These are phyloP conservation scores for Mentha longifolia DNA, from an alignment of 257 asterid genomes.

Conservation along the genomic window DNA sequence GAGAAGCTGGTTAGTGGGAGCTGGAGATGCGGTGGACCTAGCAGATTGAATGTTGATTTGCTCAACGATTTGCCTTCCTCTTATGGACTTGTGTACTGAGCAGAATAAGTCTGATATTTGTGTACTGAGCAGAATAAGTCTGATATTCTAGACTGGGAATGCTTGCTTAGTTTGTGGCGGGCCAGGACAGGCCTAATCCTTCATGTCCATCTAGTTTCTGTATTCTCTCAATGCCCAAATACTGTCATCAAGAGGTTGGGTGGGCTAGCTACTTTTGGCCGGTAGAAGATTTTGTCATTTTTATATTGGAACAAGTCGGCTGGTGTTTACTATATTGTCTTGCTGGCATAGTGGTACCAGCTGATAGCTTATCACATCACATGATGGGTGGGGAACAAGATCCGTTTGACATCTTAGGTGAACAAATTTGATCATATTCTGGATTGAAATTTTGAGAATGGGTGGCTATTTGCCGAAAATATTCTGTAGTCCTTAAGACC, in stretches of 20 bases:
- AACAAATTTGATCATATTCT: conserved; percentile 27
- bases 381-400: conserved; percentile 39
- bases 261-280: conserved; percentile 36
- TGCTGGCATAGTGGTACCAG: conserved; percentile 33
- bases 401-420: conserved; percentile 37
- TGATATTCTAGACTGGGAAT: conserved; percentile 36
- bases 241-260: conserved; percentile 38
- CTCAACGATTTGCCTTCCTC: conserved; percentile 35
- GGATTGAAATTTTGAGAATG: conserved; percentile 30
- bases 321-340: conserved; percentile 33
- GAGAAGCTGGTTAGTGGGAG: conserved; percentile 57
- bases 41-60: conserved; percentile 47
- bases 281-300: conserved; percentile 32
- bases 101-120: conserved; percentile 37
- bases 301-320: conserved; percentile 32
- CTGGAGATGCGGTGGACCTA: conserved; percentile 51
- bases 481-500: conserved; percentile 32
- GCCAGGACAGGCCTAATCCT: conserved; percentile 32
- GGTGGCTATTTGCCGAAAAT: conserved; percentile 31
- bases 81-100: conserved; percentile 29
- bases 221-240: conserved; percentile 31
- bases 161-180: conserved; percentile 36
- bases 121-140: conserved; percentile 36
- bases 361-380: conserved; percentile 41
- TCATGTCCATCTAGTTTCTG: conserved; percentile 33